These are phyloP conservation scores for Pichia sp. DNA, from an alignment of 1,139 yeast species.

Conservation along the genomic window DNA sequence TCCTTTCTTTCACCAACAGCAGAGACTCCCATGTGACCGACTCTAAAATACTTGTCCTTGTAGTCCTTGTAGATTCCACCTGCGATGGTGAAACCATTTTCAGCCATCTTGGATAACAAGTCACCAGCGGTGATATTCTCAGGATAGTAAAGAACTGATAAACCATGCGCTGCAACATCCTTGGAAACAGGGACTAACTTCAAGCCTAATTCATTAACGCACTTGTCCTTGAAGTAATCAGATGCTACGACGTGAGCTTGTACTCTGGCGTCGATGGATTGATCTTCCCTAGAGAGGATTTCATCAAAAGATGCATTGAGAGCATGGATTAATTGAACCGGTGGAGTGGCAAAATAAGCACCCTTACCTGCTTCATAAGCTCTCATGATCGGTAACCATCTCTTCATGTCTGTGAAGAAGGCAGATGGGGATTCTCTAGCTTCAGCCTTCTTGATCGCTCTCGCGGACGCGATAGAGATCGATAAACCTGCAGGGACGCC, in stretches of 20 bases:
- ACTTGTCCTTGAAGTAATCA: slow-evolving; percentile 52
- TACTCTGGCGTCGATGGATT: slow-evolving; percentile 53
- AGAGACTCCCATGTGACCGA: slow-evolving; percentile 91
- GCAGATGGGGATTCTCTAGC: slow-evolving; percentile 50
- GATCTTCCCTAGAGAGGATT: slow-evolving; percentile 40
- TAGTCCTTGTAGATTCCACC: slow-evolving; percentile 87
- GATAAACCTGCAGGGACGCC: slow-evolving; percentile 94
- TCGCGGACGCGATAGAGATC: slow-evolving; percentile 64
- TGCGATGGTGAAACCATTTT: slow-evolving; percentile 74
- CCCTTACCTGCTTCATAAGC: slow-evolving; percentile 79
- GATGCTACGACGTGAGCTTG: slow-evolving; percentile 58
- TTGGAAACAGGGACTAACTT: slow-evolving; percentile 55
- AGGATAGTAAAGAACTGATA: slow-evolving; percentile 83
- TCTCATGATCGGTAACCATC: slow-evolving; percentile 86
- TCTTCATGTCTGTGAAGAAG: slow-evolving; percentile 63
- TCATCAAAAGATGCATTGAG: slow-evolving; percentile 71
- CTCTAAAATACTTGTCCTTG: slow-evolving; percentile 77
- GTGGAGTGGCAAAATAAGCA: slow-evolving; percentile 91
- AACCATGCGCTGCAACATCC: slow-evolving; percentile 74
- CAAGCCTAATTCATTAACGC: slow-evolving; percentile 48
- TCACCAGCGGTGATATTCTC: slow-evolving; percentile 64
- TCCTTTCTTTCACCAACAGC: slow-evolving; percentile 38
- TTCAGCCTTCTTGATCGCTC: slow-evolving; percentile 63
- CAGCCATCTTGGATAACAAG: slow-evolving; percentile 47
- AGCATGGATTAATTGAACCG: slow-evolving; percentile 81